These are phyloP conservation scores for Pseudogymnoascus sp. DNA, from an alignment of 2,329 filamentous ascomycete genomes.

Conservation along the genomic window DNA sequence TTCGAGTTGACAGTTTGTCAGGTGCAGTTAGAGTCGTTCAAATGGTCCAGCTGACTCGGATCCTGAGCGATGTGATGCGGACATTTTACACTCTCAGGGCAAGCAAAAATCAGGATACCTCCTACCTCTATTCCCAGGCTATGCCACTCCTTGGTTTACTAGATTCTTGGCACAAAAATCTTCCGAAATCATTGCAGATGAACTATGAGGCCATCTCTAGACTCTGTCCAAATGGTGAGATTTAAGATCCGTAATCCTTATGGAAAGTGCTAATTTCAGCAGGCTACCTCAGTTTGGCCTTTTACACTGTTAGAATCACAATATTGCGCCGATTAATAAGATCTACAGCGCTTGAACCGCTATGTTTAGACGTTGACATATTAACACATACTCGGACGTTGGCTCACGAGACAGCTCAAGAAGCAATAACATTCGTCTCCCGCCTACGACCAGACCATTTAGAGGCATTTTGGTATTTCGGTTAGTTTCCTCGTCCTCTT, in stretches of 20 bases:
- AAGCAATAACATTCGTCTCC: neutral
- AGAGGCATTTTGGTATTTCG: neutral
- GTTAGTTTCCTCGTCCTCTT: neutral
- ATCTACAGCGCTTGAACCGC: neutral
- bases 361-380: neutral
- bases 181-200: slow-evolving; percentile 40
- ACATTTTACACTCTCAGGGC: slow-evolving; percentile 38
- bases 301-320: slow-evolving; percentile 44
- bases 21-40: slow-evolving; percentile 44
- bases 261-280: slow-evolving; percentile 23
- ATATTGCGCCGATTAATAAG: neutral
- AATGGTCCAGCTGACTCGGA: slow-evolving; percentile 43
- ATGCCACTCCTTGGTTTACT: slow-evolving; percentile 41
- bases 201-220: slow-evolving; percentile 36
- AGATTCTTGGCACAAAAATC: slow-evolving; percentile 41
- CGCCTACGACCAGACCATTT: neutral
- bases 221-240: slow-evolving; percentile 23
- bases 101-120: slow-evolving; percentile 20
- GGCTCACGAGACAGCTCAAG: neutral
- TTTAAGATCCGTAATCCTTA: neutral
- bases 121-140: slow-evolving; percentile 28
- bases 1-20: slow-evolving; percentile 37
- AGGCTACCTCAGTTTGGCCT: slow-evolving; percentile 43
- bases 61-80: slow-evolving; percentile 44
- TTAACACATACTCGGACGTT: neutral